Base-by-base conservation (phyloP, 228 moss, liverwort and hornwort genomes). In the Sphagnum magellanicum region DNA sequence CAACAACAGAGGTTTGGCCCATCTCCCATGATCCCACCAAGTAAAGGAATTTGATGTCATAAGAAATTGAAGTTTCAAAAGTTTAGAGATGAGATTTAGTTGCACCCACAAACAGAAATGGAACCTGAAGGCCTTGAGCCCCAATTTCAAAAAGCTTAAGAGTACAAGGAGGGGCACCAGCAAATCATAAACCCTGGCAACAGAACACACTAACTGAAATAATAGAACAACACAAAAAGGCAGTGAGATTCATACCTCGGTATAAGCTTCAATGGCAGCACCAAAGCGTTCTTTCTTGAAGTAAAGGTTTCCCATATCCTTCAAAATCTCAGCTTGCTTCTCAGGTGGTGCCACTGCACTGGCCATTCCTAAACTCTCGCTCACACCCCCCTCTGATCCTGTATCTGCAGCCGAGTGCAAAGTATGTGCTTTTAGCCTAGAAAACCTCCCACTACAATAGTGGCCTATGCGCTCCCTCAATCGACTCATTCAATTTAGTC, bases 221-320 rank as follows among this genome's bases (percentile, higher is more conserved):
- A 65, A 8, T 5, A 65, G 14, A 51, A 4, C 49, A 17, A 49
- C 4, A 14, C 49, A 17, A 9, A 32, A 32, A 3, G 32, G 32
- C 32, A 32, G 32, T 32, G 32, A 32, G 3, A 32, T 32, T 32
- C 65, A 14, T 10, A 65, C 65, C 65, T 65, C 65, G 65, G 65
- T 65, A 51, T 65, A 65, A 14, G 65, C 65, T 51, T 65, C 65
- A 49, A 65, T 65, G 6, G 65, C 65, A 16, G 65, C 65, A 47
- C 65, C 51, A 51, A 65, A 65, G 49, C 51, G 49, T 14, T 65
- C 65, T 14, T 65, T 65, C 47, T 65, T 65, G 65, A 65, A 65
- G 16, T 51, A 65, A 47, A 51, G 49, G 47, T 65, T 65, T 8
- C 65, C 65, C 65, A 14, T 17, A 49, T 65, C 65, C 65, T 65